phyloP scores from a whole-genome alignment of 2,329 filamentous ascomycete genomes.

The Stagonosporopsis vannaccii region DNA sequence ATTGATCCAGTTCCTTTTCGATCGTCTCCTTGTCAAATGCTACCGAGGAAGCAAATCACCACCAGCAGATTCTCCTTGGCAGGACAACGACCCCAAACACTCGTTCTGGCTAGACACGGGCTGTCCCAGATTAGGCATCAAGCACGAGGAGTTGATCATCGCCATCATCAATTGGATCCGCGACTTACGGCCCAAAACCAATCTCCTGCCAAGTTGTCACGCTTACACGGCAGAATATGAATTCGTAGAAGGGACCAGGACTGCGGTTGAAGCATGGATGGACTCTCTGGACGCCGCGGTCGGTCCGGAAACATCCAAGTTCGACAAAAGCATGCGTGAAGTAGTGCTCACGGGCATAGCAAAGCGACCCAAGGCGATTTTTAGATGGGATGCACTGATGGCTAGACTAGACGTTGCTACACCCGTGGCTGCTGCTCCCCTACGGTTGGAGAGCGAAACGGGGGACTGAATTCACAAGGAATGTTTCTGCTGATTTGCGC shows the following conservation, averaged over 20 bases:
- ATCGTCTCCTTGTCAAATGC: background rate
- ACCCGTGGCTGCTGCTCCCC: too few relatives aligned
- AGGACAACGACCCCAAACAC: background rate
- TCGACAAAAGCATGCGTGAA: background rate
- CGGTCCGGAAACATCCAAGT: background rate
- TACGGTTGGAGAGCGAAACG: too few relatives aligned
- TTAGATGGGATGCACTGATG: too few relatives aligned
- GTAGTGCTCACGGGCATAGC: background rate
- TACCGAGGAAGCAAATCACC: background rate
- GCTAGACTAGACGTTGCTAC: too few relatives aligned
- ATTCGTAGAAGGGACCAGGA: background rate
- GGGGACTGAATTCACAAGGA: too few relatives aligned
- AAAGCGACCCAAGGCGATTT: slow-evolving; percentile 1
- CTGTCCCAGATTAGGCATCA: background rate
- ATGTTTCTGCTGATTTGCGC: too few relatives aligned
- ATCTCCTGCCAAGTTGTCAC: background rate
- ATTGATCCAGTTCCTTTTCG: background rate
- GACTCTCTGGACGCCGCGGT: background rate
- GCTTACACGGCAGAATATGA: background rate
- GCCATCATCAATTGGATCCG: background rate
- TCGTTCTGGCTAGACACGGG: background rate
- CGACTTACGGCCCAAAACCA: background rate
- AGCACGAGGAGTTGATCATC: background rate
- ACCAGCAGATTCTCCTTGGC: background rate
- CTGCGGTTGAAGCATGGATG: background rate